Percentiles rank a stretch among this genome's conserved stretches.
phyloP scores from a whole-genome alignment of 208 protist genomes.

The Trichomonas gallinae region DNA sequence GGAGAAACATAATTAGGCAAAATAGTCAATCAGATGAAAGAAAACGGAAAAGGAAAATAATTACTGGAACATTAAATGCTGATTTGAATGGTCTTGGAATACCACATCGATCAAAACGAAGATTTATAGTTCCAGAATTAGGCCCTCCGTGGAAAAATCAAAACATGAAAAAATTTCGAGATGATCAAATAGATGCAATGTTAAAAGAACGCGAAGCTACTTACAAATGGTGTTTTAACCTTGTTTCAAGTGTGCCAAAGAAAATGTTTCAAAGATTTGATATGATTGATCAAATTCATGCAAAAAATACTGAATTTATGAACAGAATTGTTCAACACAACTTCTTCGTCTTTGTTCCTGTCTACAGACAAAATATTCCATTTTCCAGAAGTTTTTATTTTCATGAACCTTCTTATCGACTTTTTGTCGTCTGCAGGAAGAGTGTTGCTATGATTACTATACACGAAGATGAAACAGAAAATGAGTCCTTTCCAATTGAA shows the following conservation, averaged over 20 bases:
- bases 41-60: neutral
- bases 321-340: neutral
- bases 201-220: neutral
- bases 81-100: neutral
- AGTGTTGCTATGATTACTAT: neutral
- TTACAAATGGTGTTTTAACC: neutral
- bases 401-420: neutral
- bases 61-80: neutral
- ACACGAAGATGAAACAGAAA: neutral
- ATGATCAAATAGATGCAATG: neutral
- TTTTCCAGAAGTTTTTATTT: neutral
- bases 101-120: neutral
- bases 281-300: neutral
- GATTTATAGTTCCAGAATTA: neutral
- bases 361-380: neutral
- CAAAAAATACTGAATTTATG: neutral
- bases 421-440: neutral
- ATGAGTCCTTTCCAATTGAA: neutral
- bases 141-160: neutral
- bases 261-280: neutral
- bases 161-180: neutral
- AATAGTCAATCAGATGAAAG: neutral
- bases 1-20: neutral
- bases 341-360: neutral
- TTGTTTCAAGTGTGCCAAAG: neutral